Conservation (phyloP, 148 eudicot genomes). For the Diospyros kaki region DNA sequence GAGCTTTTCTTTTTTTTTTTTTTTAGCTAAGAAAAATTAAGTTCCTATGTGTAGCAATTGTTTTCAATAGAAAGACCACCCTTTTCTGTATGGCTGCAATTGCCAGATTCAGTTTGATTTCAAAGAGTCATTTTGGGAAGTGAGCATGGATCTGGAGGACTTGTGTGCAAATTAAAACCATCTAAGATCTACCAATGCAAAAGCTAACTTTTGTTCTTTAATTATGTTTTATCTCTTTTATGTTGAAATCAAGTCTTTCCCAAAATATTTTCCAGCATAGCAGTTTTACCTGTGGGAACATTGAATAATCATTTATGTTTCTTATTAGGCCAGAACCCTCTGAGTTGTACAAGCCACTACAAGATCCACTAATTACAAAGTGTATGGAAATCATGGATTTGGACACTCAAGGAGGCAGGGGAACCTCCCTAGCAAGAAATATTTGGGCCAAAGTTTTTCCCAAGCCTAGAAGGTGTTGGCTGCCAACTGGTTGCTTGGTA, state of each 20-base stretch:
- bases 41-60: background rate
- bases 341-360: slow-evolving; percentile 69
- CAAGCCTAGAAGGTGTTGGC: slow-evolving; percentile 83
- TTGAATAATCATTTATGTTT: background rate
- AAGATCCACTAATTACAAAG: slow-evolving; percentile 60
- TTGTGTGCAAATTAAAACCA: too few relatives aligned
- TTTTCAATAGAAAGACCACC: background rate
- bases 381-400: slow-evolving; percentile 71
- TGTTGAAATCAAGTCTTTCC: background rate
- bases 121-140: background rate
- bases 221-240: background rate
- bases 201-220: background rate
- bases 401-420: slow-evolving; percentile 38
- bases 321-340: slow-evolving; percentile 50
- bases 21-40: background rate
- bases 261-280: background rate
- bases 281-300: background rate
- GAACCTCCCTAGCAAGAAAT: slow-evolving; percentile 35
- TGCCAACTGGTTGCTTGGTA: slow-evolving; percentile 96
- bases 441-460: slow-evolving; percentile 72
- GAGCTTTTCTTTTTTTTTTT: too few relatives aligned
- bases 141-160: background rate
- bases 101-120: background rate
- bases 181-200: background rate
- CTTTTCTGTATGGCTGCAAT: background rate